Conservation (phyloP, 2,329 filamentous ascomycete species). For the Colletotrichum brevisporum region DNA sequence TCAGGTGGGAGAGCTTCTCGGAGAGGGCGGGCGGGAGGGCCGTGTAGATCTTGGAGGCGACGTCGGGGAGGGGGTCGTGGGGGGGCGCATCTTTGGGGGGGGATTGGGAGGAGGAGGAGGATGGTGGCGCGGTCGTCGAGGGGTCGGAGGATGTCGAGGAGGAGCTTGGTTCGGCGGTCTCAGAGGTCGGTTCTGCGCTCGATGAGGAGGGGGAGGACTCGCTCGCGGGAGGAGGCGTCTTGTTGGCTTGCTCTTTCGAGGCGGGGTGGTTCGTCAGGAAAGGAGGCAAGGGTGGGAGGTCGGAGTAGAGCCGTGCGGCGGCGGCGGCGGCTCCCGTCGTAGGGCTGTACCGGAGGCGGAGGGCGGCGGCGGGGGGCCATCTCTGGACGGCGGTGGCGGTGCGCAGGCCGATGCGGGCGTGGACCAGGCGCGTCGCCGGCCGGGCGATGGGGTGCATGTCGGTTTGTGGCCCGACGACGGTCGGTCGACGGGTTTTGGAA, state of each 20-base stretch:
- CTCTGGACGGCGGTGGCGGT: conserved; percentile 17
- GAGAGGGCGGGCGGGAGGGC: conserved; percentile 58
- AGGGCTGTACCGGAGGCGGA: conserved; percentile 2
- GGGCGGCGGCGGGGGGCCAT: conserved; percentile 22
- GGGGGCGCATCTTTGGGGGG: conserved; percentile 1
- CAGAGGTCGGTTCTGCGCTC: conserved; percentile 25
- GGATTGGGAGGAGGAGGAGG: not conserved
- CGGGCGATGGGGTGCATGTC: conserved; percentile 36
- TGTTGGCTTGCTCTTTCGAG: conserved; percentile 23
- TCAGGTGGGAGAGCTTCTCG: conserved; percentile 75
- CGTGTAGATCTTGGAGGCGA: conserved; percentile 35
- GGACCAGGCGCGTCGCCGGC: conserved; percentile 34
- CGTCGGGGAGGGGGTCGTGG: conserved; percentile 29
- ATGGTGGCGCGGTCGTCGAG: conserved; percentile 12
- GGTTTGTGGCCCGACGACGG: not conserved
- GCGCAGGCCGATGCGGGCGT: conserved; percentile 32
- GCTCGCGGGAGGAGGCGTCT: conserved; percentile 25
- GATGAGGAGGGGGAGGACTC: conserved; percentile 11
- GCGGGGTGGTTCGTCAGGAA: conserved; percentile 20
- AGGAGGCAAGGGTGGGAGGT: conserved; percentile 19
- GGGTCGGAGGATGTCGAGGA: conserved; percentile 1
- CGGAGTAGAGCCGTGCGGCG: conserved; percentile 25
- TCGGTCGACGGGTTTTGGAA: not conserved
- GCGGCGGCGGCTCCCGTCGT: conserved; percentile 8
- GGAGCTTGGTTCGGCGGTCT: not conserved